Percentiles rank a stretch among this genome's conserved stretches.
phyloP scores from a whole-genome alignment of 495 filamentous ascomycete genomes.

The Penicillium chermesinum region DNA sequence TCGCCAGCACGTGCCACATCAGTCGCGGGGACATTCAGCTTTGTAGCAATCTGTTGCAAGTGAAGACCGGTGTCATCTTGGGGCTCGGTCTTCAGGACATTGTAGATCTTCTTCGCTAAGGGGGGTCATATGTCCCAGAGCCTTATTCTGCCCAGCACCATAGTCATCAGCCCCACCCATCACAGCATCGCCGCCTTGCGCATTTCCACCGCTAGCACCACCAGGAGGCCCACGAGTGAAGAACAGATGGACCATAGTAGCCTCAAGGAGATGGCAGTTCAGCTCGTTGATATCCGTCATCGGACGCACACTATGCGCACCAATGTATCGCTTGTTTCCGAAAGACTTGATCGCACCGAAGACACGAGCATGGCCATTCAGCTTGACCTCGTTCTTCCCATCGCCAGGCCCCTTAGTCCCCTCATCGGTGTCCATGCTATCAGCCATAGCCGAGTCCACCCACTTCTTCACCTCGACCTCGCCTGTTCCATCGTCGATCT shows the following conservation, averaged over 20 bases:
- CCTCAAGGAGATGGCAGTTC: slow-evolving; percentile 82
- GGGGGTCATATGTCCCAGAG: slow-evolving; percentile 47
- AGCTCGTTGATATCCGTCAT: slow-evolving; percentile 86
- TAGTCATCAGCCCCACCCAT: slow-evolving; percentile 40
- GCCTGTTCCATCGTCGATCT: slow-evolving; percentile 91
- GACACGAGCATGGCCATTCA: slow-evolving; percentile 76
- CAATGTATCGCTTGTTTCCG: slow-evolving; percentile 72
- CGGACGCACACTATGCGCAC: slow-evolving; percentile 72
- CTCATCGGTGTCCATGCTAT: slow-evolving; percentile 45
- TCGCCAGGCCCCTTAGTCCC: slow-evolving; percentile 22
- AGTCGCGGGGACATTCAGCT: slow-evolving; percentile 53
- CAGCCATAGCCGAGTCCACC: slow-evolving; percentile 58
- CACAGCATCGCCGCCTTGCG: slow-evolving; percentile 32
- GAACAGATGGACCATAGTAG: slow-evolving; percentile 78
- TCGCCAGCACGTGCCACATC: slow-evolving; percentile 73
- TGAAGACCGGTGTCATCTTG: slow-evolving; percentile 78
- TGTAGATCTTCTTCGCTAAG: slow-evolving; percentile 61
- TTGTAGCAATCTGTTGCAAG: slow-evolving; percentile 63
- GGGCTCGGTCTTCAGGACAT: slow-evolving; percentile 54
- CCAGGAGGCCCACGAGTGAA: slow-evolving; percentile 70
- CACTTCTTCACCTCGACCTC: slow-evolving; percentile 90
- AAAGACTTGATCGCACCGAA: slow-evolving; percentile 74
- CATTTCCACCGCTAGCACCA: slow-evolving; percentile 26
- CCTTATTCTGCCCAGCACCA: slow-evolving; percentile 18
- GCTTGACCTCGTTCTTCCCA: slow-evolving; percentile 45